A percentile compares a stretch with the other conserved stretches of the same genome.
These are phyloP conservation scores for Curvularia lunata DNA, from an alignment of 2,329 filamentous ascomycete species.

Conservation along the genomic window DNA sequence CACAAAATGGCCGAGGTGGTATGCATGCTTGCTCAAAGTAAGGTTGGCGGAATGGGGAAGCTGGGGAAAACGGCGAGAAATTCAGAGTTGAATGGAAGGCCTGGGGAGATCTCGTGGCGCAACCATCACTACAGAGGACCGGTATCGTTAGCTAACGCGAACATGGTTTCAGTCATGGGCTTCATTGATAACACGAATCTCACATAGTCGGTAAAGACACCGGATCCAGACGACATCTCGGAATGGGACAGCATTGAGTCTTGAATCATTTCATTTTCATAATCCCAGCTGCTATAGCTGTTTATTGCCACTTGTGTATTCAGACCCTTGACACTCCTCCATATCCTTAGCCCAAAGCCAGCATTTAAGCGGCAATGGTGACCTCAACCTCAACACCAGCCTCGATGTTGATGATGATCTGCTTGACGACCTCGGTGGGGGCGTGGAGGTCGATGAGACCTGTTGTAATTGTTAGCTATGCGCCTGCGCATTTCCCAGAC, in stretches of 20 bases:
- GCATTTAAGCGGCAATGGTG: slow-evolving; percentile 78
- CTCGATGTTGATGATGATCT: slow-evolving; percentile 96
- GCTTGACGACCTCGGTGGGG: slow-evolving; percentile 96
- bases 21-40: too few relatives aligned
- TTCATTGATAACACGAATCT: background rate
- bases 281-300: slow-evolving; percentile 31
- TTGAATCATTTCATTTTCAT: slow-evolving; percentile 33
- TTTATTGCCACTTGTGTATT: slow-evolving; percentile 33
- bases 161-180: background rate
- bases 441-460: slow-evolving; percentile 93
- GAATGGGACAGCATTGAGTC: background rate
- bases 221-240: background rate
- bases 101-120: background rate
- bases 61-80: background rate
- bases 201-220: background rate
- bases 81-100: background rate
- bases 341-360: slow-evolving; percentile 19
- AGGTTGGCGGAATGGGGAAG: background rate
- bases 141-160: background rate
- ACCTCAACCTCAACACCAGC: slow-evolving; percentile 93
- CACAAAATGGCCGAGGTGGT: too few relatives aligned
- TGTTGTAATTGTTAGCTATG: slow-evolving; percentile 11
- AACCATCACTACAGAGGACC: background rate
- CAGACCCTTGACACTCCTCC: slow-evolving; percentile 19
- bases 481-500: background rate